A percentile compares a stretch with the other conserved stretches of the same genome.
These are phyloP conservation scores for Paracorniculantispora psalliotae DNA, from an alignment of 2,329 filamentous ascomycete species.

Conservation along the genomic window DNA sequence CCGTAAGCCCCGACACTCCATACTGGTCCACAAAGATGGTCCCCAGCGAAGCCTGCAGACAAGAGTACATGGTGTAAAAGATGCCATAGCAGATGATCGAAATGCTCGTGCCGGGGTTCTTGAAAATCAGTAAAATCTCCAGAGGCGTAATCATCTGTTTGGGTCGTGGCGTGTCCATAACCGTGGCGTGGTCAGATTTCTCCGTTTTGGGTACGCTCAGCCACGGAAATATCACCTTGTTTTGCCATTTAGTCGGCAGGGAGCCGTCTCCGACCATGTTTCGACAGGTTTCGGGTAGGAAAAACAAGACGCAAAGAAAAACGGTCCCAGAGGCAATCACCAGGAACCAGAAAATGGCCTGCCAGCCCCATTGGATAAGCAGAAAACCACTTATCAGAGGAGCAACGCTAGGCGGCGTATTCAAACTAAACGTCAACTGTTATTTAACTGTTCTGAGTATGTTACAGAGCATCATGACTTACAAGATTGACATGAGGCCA, in stretches of 20 bases:
- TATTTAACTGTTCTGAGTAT: no score
- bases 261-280: not conserved
- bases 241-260: not conserved
- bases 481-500: conserved; percentile 3
- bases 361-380: conserved; percentile 2
- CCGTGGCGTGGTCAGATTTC: not conserved
- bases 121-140: not conserved
- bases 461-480: not conserved
- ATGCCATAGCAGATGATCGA: not conserved
- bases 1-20: not conserved
- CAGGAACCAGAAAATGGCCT: conserved; percentile 1
- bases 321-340: not conserved
- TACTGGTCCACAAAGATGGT: conserved; percentile 9
- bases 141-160: not conserved
- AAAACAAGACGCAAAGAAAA: not conserved
- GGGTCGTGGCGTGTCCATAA: not conserved
- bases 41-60: not conserved
- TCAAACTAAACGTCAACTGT: no score
- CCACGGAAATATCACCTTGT: not conserved
- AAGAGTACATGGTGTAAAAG: not conserved
- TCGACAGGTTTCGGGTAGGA: not conserved
- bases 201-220: not conserved
- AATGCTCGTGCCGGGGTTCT: not conserved
- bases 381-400: not conserved
- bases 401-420: not conserved